Conservation (phyloP, 768 basidiomycete genomes). For the Serpula lacrymans region DNA sequence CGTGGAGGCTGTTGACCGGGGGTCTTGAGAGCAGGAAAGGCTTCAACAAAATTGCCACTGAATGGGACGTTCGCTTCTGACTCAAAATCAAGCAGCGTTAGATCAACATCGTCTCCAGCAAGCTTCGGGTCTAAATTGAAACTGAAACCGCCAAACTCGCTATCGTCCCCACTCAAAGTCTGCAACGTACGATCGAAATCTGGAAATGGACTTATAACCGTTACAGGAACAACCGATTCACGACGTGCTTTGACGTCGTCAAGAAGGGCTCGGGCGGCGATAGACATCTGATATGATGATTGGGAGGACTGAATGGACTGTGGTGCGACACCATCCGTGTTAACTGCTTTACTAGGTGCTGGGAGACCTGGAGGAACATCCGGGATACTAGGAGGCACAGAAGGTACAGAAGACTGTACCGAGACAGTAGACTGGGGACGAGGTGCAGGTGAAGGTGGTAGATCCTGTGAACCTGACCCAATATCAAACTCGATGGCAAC, state of each 20-base stretch:
- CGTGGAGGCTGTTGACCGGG: conserved; percentile 19
- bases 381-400: conserved; percentile 48
- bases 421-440: conserved; percentile 41
- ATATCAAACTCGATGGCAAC: conserved; percentile 48
- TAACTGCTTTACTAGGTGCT: conserved; percentile 43
- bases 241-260: conserved; percentile 80
- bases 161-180: conserved; percentile 62
- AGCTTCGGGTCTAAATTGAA: conserved; percentile 84
- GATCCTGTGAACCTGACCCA: conserved; percentile 41
- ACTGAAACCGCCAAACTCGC: conserved; percentile 67
- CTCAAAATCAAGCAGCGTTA: conserved; percentile 47
- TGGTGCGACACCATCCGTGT: conserved; percentile 50
- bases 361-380: conserved; percentile 60
- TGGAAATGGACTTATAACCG: conserved; percentile 69
- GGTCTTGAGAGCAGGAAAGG: conserved; percentile 61
- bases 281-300: conserved; percentile 82
- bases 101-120: conserved; percentile 43
- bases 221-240: conserved; percentile 45
- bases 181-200: conserved; percentile 85
- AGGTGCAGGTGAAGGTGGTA: conserved; percentile 34
- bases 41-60: conserved; percentile 61
- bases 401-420: conserved; percentile 29
- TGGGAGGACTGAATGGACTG: conserved; percentile 47
- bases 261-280: conserved; percentile 76
- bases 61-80: conserved; percentile 51